phyloP scores from a whole-genome alignment of 495 filamentous ascomycete genomes.

The Talaromyces trachyspermus region DNA sequence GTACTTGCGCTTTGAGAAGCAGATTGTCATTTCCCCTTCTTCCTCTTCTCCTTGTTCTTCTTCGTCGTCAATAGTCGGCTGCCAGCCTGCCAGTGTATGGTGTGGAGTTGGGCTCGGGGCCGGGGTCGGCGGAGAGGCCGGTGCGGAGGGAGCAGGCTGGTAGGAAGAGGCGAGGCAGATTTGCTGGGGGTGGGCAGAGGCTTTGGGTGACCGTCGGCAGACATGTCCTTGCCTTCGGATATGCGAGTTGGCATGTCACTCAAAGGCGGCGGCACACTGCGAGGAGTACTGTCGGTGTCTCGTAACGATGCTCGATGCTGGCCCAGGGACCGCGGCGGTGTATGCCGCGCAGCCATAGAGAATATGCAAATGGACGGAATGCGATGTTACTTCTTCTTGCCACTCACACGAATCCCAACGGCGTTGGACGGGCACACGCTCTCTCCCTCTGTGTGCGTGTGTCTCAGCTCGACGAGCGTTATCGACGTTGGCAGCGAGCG shows the following conservation, averaged over 20 bases:
- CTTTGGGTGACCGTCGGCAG: slow-evolving; percentile 33
- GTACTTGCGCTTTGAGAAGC: slow-evolving; percentile 44
- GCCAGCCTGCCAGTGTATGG: slow-evolving; percentile 53
- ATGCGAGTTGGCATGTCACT: slow-evolving; percentile 19
- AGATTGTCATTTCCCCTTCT: slow-evolving; percentile 40
- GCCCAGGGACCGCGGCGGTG: slow-evolving; percentile 19
- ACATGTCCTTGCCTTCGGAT: slow-evolving; percentile 27
- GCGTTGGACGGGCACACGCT: not conserved
- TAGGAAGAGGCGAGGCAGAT: slow-evolving; percentile 43
- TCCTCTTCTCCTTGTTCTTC: not conserved
- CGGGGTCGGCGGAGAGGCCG: slow-evolving; percentile 61
- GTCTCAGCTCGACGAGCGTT: not conserved
- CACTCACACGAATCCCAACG: too few species aligned
- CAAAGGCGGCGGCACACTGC: slow-evolving; percentile 24
- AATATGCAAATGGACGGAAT: not conserved
- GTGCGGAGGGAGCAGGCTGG: slow-evolving; percentile 58
- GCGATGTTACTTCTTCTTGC: too few species aligned
- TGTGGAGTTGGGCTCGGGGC: slow-evolving; percentile 61
- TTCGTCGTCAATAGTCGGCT: slow-evolving; percentile 37
- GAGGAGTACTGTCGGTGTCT: slow-evolving; percentile 24
- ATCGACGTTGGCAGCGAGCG: not conserved
- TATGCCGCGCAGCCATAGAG: slow-evolving; percentile 12
- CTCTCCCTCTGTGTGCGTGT: too few species aligned
- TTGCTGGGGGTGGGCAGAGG: slow-evolving; percentile 48
- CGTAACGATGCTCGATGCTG: slow-evolving; percentile 25